Evolutionary conservation across 2,329 filamentous ascomycete genomes (phyloP).

Genomic region (Aspergillus pseudoterreus): DNA sequence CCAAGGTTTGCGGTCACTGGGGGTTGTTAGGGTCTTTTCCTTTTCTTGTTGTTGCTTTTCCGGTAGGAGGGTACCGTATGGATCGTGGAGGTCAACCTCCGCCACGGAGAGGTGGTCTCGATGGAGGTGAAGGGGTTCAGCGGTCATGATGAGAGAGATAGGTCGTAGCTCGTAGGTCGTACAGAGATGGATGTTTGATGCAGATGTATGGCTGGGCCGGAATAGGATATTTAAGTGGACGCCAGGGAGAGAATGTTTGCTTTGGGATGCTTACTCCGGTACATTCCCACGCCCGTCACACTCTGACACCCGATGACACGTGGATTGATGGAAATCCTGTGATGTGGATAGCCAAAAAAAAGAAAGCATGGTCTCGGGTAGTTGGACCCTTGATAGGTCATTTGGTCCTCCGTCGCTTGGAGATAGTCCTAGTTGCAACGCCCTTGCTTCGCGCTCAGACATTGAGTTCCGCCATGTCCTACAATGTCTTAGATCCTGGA

Average conservation of each 20-base stretch:
- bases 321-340: not conserved
- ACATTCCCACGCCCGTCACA: not conserved
- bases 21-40: not conserved
- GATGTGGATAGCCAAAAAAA: not conserved
- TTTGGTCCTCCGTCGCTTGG: too few relatives aligned
- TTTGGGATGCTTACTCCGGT: not conserved
- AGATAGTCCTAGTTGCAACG: too few relatives aligned
- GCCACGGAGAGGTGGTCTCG: conserved; percentile 4
- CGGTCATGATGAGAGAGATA: not conserved
- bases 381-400: too few relatives aligned
- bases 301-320: not conserved
- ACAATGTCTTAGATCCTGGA: too few relatives aligned
- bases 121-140: conserved; percentile 2
- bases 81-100: conserved; percentile 7
- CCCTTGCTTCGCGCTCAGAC: too few relatives aligned
- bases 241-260: not conserved
- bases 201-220: not conserved
- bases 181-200: not conserved
- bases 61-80: conserved; percentile 1
- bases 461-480: too few relatives aligned
- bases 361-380: too few relatives aligned
- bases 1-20: conserved; percentile 2
- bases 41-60: not conserved
- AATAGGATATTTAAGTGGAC: not conserved
- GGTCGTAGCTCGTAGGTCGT: not conserved